Conservation (phyloP, 169 alveolate genomes). For the Eimeria falciformis region DNA sequence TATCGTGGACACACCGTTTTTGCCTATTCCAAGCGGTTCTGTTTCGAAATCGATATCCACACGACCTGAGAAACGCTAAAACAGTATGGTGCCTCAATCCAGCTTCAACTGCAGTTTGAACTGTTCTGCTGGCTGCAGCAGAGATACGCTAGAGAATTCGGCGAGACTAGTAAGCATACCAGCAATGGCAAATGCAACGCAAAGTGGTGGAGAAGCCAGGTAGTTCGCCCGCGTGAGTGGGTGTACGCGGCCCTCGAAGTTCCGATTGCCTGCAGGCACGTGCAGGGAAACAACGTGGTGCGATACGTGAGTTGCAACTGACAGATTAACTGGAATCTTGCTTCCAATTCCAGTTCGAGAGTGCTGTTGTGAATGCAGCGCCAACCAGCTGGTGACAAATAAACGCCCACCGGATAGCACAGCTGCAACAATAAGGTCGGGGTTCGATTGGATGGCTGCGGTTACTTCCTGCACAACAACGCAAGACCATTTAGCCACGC, state of each 20-base stretch:
- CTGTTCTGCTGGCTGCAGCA: constrained; percentile 90
- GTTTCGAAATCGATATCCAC: constrained; percentile 93
- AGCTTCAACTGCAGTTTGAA: too few species aligned
- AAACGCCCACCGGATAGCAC: constrained; percentile 60
- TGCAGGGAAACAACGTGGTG: background rate
- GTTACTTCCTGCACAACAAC: constrained; percentile 57
- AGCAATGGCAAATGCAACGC: constrained; percentile 91
- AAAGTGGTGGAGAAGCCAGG: constrained; percentile 98
- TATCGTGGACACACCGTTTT: constrained; percentile 33
- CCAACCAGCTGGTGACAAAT: background rate
- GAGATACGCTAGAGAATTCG: constrained; percentile 57
- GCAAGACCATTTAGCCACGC: too few species aligned
- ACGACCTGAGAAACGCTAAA: background rate
- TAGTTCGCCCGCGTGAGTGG: constrained; percentile 96
- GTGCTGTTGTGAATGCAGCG: background rate
- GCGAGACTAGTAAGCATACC: constrained; percentile 31
- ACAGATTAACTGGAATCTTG: background rate
- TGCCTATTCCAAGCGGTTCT: constrained; percentile 92
- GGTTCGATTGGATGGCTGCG: constrained; percentile 52
- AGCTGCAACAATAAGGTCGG: constrained; percentile 58
- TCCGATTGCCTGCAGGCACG: constrained; percentile 93
- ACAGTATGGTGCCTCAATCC: too few species aligned
- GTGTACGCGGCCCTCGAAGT: constrained; percentile 97
- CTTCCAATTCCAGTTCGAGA: background rate
- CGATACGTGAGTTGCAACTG: background rate